Evolutionary conservation across 2,329 filamentous ascomycete genomes (phyloP), one percentile per base, ranked within the genome.

Genomic region (Paecilomyces niveus): DNA sequence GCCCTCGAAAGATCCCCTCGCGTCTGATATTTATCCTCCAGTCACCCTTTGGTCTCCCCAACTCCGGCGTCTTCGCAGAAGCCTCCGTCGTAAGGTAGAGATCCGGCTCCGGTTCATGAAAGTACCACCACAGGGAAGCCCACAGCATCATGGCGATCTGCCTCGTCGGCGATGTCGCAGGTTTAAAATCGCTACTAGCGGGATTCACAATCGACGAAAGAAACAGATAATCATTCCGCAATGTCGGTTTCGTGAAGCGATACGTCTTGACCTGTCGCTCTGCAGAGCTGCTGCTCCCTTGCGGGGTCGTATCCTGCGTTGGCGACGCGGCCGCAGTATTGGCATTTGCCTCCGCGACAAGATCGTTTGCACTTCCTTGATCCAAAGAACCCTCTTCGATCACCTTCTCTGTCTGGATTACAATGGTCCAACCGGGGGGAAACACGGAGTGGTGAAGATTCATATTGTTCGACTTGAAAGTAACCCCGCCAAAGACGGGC

Each of bases 141-240:
- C 91, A 97, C 6, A 97, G 82, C 89, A 97, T 96, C 90, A 97
- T 92, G 64, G 93, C 93, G 60, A 96, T 90, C 76, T 96, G 90
- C 52, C 92, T 82, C 0, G 91, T 94, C 0, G 90, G 90, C 61
- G 91, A 96, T 13, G 82, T 85, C 1, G 88, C 84, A 0, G 90
- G 85, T 70, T 89, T 90, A 77, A 89, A 95, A 54, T 96, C 91
- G 70, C 77, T 85, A 71, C 81, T 89, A 54, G 88, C 89, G 0
- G 93, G 91, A 64, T 89, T 90, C 54, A 90, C 93, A 62, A 96
- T 92, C 61, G 90, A 93, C 3, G 92, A 96, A 67, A 97, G 93
- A 78, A 92, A 97, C 58, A 97, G 81, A 66, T 85, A 87, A 73
- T 97, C 93, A 71, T 86, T 84, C 32, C 85, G 83, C 32, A 95